Conservation (phyloP, 2,329 filamentous ascomycete species). For the Xylariaceae sp. region DNA sequence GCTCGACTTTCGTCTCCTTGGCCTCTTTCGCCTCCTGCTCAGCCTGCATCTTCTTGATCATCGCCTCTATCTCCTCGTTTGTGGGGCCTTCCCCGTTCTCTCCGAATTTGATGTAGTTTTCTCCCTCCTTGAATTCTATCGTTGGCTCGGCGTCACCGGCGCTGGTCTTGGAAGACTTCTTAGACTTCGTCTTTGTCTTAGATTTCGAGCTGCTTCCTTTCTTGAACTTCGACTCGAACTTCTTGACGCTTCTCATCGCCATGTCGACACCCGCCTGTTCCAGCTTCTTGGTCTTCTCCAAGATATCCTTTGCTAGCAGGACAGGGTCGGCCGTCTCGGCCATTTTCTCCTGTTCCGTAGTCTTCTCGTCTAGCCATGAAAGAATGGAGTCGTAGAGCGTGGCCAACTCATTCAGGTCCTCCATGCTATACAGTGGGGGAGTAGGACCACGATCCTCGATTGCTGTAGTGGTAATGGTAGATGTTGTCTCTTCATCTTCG, state of each 20-base stretch:
- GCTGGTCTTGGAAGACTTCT: slow-evolving; percentile 36
- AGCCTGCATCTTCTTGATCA: slow-evolving; percentile 44
- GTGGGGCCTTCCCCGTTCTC: slow-evolving; percentile 41
- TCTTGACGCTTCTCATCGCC: slow-evolving; percentile 63
- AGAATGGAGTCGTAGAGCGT: slow-evolving; percentile 58
- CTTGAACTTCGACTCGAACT: slow-evolving; percentile 46
- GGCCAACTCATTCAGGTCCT: slow-evolving; percentile 66
- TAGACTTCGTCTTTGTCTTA: slow-evolving; percentile 39
- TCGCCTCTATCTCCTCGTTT: slow-evolving; percentile 49
- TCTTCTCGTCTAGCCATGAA: slow-evolving; percentile 72
- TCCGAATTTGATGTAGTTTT: slow-evolving; percentile 27
- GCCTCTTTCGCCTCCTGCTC: slow-evolving; percentile 28
- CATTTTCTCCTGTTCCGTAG: slow-evolving; percentile 68
- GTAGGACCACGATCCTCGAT: slow-evolving; percentile 51
- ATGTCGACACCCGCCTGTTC: slow-evolving; percentile 67
- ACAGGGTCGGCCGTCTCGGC: slow-evolving; percentile 68
- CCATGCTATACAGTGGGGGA: slow-evolving; percentile 65
- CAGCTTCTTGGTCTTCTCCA: slow-evolving; percentile 65
- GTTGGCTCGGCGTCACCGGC: slow-evolving; percentile 34
- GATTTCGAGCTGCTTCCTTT: slow-evolving; percentile 40
- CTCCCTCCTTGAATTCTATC: slow-evolving; percentile 34
- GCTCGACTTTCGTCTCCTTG: slow-evolving; percentile 23
- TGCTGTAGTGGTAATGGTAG: slow-evolving; percentile 37
- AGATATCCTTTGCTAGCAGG: slow-evolving; percentile 68
- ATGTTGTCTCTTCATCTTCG: slow-evolving; percentile 61